phyloP scores from a whole-genome alignment of 495 filamentous ascomycete genomes.

The Penicilliopsis zonata region DNA sequence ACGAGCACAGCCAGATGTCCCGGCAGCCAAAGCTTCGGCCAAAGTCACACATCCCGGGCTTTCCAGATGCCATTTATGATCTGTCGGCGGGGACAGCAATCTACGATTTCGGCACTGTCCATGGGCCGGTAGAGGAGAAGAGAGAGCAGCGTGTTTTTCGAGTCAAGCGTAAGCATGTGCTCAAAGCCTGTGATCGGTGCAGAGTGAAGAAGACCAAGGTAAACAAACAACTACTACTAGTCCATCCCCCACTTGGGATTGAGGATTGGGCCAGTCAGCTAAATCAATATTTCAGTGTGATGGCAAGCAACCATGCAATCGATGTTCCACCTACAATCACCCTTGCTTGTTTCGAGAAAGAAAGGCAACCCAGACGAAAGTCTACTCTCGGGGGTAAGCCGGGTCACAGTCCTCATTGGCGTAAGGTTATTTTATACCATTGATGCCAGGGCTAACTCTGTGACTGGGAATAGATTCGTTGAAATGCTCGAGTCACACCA shows the following conservation, averaged over 20 bases:
- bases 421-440: not conserved
- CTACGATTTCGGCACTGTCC: slow-evolving; percentile 20
- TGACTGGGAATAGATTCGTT: slow-evolving; percentile 21
- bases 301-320: slow-evolving; percentile 37
- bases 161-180: slow-evolving; percentile 38
- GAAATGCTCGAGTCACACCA: slow-evolving; percentile 39
- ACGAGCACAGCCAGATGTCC: slow-evolving; percentile 16
- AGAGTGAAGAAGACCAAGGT: slow-evolving; percentile 39
- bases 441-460: not conserved
- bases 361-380: slow-evolving; percentile 35
- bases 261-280: slow-evolving; percentile 3
- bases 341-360: slow-evolving; percentile 36
- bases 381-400: slow-evolving; percentile 34
- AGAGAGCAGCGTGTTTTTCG: slow-evolving; percentile 33
- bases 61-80: slow-evolving; percentile 26
- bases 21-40: slow-evolving; percentile 32
- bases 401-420: not conserved
- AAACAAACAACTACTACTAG: not conserved
- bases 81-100: slow-evolving; percentile 20
- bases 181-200: slow-evolving; percentile 37
- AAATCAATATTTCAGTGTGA: slow-evolving; percentile 26
- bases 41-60: slow-evolving; percentile 25
- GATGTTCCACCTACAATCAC: slow-evolving; percentile 35
- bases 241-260: not conserved
- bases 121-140: slow-evolving; percentile 24